Percentiles rank a stretch among this genome's conserved stretches.
Evolutionary conservation across 306 rosid genomes (phyloP).

Genomic region (Acacia acuminata): DNA sequence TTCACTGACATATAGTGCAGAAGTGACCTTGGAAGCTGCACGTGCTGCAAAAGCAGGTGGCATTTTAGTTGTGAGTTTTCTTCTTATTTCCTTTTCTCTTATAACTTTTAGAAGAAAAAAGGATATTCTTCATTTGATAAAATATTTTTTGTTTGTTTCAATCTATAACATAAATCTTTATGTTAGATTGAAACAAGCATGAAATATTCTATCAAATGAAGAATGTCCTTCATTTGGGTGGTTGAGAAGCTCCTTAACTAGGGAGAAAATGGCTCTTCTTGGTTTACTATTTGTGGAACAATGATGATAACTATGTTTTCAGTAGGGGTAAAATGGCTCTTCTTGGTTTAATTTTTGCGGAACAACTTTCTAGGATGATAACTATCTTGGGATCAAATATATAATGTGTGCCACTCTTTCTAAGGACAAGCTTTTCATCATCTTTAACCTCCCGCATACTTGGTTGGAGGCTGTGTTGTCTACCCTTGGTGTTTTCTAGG

Average conservation of each 20-base stretch:
- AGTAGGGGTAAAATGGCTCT: background rate
- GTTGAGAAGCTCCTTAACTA: background rate
- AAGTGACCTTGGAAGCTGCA: slow-evolving; percentile 79
- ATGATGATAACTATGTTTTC: background rate
- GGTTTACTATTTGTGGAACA: background rate
- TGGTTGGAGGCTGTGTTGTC: slow-evolving; percentile 74
- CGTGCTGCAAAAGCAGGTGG: slow-evolving; percentile 81
- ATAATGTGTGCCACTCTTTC: background rate
- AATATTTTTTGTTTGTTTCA: background rate
- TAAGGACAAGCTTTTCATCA: slow-evolving; percentile 36
- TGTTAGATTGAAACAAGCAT: background rate
- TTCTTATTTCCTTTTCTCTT: slow-evolving; percentile 9
- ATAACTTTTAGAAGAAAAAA: background rate
- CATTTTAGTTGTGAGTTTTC: slow-evolving; percentile 71
- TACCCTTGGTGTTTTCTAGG: slow-evolving; percentile 91
- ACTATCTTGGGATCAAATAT: background rate
- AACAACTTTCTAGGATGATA: background rate
- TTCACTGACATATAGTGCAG: slow-evolving; percentile 53
- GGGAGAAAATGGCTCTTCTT: background rate
- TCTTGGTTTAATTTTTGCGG: slow-evolving; percentile 1
- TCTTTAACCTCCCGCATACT: slow-evolving; percentile 37
- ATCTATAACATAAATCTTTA: no score
- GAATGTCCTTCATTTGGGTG: background rate
- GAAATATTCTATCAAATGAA: background rate
- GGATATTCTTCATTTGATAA: background rate